phyloP scores from a whole-genome alignment of 176 grass and related monocot species.

The Bothriochloa decipiens region DNA sequence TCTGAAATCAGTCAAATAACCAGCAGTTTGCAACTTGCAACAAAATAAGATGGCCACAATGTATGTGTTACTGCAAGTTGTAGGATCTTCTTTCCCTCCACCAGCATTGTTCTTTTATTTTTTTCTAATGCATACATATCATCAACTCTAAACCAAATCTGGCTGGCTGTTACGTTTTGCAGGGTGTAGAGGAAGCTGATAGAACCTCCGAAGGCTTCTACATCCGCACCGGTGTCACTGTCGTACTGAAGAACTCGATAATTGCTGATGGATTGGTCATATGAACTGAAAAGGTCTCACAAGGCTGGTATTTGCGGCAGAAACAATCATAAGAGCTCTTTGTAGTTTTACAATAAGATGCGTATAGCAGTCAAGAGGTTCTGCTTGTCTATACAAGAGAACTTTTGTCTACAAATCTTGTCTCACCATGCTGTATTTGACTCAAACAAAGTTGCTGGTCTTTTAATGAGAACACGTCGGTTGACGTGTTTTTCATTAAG shows the following conservation, averaged over 20 bases:
- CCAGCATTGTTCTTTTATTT: not conserved
- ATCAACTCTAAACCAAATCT: constrained; percentile 19
- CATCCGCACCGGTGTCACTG: constrained; percentile 83
- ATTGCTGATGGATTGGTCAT: constrained; percentile 73
- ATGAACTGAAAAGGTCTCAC: constrained; percentile 36
- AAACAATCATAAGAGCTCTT: constrained; percentile 29
- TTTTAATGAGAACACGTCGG: no score
- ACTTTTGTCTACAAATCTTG: constrained; percentile 11
- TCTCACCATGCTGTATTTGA: not conserved
- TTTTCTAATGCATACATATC: not conserved
- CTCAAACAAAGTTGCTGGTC: not conserved
- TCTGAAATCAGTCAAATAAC: constrained; percentile 5
- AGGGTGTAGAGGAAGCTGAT: constrained; percentile 81
- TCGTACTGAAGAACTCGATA: constrained; percentile 82
- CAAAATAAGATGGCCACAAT: not conserved
- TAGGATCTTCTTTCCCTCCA: not conserved
- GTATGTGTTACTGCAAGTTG: not conserved
- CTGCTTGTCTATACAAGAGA: constrained; percentile 23
- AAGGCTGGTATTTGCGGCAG: constrained; percentile 12
- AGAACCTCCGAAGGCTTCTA: constrained; percentile 86
- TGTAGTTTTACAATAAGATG: constrained; percentile 41
- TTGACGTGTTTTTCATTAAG: no score
- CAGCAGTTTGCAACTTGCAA: not conserved
- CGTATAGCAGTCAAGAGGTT: constrained; percentile 8
- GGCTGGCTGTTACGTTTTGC: constrained; percentile 33